These are phyloP conservation scores for Triadica sebifera DNA, from an alignment of 345 rosid genomes.

Conservation along the genomic window DNA sequence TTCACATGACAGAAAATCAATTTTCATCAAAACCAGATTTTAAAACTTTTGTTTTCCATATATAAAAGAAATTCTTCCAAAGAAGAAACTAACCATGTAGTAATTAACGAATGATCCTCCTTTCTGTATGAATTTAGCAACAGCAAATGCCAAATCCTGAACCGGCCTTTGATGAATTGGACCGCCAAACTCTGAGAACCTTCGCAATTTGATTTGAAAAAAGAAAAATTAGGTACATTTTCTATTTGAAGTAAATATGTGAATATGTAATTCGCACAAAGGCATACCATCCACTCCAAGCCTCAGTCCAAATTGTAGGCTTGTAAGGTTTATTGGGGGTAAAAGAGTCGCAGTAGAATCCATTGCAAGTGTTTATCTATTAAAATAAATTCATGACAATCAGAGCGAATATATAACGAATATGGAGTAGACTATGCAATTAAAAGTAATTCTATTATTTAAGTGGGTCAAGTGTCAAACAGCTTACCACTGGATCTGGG, in stretches of 20 bases:
- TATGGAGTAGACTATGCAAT: neutral
- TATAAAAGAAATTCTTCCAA: neutral
- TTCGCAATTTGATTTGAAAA: slow-evolving; percentile 21
- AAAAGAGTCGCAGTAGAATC: slow-evolving; percentile 96
- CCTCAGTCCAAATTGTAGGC: slow-evolving; percentile 97
- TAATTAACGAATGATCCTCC: slow-evolving; percentile 97
- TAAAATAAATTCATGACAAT: neutral
- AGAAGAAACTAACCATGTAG: slow-evolving; percentile 66
- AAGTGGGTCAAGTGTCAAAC: neutral
- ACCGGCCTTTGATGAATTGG: slow-evolving; percentile 91
- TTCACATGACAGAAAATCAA: slow-evolving; percentile 25
- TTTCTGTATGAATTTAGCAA: slow-evolving; percentile 90
- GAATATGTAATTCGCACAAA: neutral
- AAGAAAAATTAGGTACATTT: neutral
- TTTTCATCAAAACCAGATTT: neutral
- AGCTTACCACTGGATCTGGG: slow-evolving; percentile 93
- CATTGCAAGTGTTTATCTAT: slow-evolving; percentile 98
- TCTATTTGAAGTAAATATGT: neutral
- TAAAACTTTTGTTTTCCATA: neutral
- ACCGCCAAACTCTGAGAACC: slow-evolving; percentile 97
- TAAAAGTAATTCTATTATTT: neutral
- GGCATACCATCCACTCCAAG: slow-evolving; percentile 98
- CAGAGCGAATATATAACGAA: neutral
- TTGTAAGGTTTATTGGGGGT: slow-evolving; percentile 94
- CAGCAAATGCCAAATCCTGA: slow-evolving; percentile 94